Base-by-base conservation (phyloP, 2,329 filamentous ascomycete genomes). In the Xenosphaeropsis pyriputrescens region DNA sequence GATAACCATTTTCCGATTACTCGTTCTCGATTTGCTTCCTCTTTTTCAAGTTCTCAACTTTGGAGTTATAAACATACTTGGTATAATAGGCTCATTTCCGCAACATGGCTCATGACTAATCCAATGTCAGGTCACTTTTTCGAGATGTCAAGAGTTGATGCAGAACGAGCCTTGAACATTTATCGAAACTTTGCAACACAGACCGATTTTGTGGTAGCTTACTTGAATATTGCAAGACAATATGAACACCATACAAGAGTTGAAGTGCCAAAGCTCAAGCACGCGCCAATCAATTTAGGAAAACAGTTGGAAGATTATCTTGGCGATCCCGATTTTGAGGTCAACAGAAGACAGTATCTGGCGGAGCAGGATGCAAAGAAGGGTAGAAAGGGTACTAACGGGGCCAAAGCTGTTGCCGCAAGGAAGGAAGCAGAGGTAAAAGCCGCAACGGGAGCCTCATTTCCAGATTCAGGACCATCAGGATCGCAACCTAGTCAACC, bases 31-130 rank as follows among this genome's bases (percentile, higher is more conserved):
- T 57, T 67, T 98, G 29, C 61, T 98, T 43, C 78, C 84, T 12
- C 66, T 98, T 39, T 98, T 94, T 63, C 86, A 93, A 52, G 85
- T 91, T 34, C 80, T 95, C 62, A 98, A 98, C 54, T 86, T 95
- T 60, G 91, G 85, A 35, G 84, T 94, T 54, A 98, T 98, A 61
- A 95, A 93, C 58, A 85, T 98, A 42, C 65, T 98, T 40, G 85
- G 89, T 93, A 65, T 46, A 75, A 53, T 38, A 37, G 26, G 5
- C 22, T 26, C 7, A 26, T 26, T 9, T 26, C 22, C 8, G 3
- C 8, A 9, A 26, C 22, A 26, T 9, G 22, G 22, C 18, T 35
- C 18, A 19, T 7, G 3, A 41, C 51, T 55, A 34, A 54, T 45
- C 8, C 32, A 17, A 22, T 39, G 3, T 16, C 45, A 93, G 86